Evolutionary conservation across 2,329 filamentous ascomycete species (phyloP).

Genomic region (Fusarium solani-melongenae): DNA sequence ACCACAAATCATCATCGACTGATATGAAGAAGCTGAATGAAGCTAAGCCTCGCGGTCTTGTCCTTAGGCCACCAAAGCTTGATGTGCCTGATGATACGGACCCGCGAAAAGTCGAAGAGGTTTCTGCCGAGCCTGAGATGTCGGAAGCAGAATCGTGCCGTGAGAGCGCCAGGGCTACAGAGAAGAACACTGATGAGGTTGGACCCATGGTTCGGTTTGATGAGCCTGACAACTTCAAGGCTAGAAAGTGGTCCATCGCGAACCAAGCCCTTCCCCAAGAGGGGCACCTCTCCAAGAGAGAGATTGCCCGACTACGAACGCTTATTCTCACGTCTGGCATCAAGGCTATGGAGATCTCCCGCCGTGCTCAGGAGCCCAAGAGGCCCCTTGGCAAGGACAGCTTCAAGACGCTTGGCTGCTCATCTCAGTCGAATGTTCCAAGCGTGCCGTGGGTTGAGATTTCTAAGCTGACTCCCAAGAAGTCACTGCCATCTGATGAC

Average conservation of each 20-base stretch:
- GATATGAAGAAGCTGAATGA: conserved; percentile 41
- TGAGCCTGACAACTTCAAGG: conserved; percentile 38
- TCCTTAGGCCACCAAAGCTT: conserved; percentile 61
- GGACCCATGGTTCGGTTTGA: conserved; percentile 43
- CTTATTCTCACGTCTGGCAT: conserved; percentile 87
- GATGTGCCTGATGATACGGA: conserved; percentile 57
- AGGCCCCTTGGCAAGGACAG: conserved; percentile 47
- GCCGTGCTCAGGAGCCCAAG: conserved; percentile 66
- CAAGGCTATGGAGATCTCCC: conserved; percentile 84
- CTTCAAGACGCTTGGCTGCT: conserved; percentile 35
- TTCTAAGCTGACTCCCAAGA: conserved; percentile 53
- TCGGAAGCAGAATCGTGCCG: conserved; percentile 54
- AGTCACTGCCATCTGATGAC: conserved; percentile 46
- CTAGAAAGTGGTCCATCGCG: conserved; percentile 64
- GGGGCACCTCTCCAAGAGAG: conserved; percentile 68
- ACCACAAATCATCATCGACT: conserved; percentile 22
- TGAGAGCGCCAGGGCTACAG: conserved; percentile 43
- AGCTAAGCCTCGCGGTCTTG: conserved; percentile 57
- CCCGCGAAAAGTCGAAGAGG: conserved; percentile 40
- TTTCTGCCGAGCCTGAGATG: conserved; percentile 47
- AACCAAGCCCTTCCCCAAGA: conserved; percentile 54
- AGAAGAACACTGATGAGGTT: conserved; percentile 51
- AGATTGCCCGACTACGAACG: conserved; percentile 81
- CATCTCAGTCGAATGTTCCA: conserved; percentile 31
- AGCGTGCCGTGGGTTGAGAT: conserved; percentile 56